phyloP scores from a whole-genome alignment of 148 eudicot genomes.

The Arbutus unedo region DNA sequence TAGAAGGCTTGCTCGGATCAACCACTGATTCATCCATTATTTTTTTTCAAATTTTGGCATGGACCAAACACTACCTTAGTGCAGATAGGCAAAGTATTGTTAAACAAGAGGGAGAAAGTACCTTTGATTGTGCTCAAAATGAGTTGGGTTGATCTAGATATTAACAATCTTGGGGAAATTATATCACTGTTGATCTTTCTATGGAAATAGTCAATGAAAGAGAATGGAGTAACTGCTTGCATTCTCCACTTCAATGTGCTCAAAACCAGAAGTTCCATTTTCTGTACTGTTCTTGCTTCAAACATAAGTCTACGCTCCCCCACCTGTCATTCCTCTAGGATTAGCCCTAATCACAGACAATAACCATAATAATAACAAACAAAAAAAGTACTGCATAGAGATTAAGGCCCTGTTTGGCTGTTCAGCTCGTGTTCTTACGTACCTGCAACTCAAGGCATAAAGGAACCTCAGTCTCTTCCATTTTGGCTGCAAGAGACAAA shows the following conservation, averaged over 20 bases:
- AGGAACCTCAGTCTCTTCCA: conserved; percentile 74
- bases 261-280: conserved; percentile 76
- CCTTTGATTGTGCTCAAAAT: conserved; percentile 55
- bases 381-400: not conserved
- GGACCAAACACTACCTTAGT: not conserved
- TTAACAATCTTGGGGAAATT: conserved; percentile 34
- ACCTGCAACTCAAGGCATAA: conserved; percentile 67
- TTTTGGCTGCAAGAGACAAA: conserved; percentile 66
- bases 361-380: not conserved
- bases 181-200: conserved; percentile 46
- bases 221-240: conserved; percentile 78
- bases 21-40: not conserved
- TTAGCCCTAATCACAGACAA: not conserved
- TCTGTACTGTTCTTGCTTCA: conserved; percentile 63
- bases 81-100: not conserved
- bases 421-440: not conserved
- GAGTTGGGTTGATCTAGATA: conserved; percentile 48
- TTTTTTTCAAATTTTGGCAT: not conserved
- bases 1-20: too few relatives aligned
- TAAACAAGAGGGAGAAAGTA: conserved; percentile 17
- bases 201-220: conserved; percentile 60
- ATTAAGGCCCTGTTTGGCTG: not conserved
- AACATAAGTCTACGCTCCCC: conserved; percentile 51
- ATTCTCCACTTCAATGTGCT: conserved; percentile 84
- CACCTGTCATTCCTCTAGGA: conserved; percentile 33